phyloP scores from a whole-genome alignment of 805 yeast genomes.

The Pichia rugopelliculosa region DNA sequence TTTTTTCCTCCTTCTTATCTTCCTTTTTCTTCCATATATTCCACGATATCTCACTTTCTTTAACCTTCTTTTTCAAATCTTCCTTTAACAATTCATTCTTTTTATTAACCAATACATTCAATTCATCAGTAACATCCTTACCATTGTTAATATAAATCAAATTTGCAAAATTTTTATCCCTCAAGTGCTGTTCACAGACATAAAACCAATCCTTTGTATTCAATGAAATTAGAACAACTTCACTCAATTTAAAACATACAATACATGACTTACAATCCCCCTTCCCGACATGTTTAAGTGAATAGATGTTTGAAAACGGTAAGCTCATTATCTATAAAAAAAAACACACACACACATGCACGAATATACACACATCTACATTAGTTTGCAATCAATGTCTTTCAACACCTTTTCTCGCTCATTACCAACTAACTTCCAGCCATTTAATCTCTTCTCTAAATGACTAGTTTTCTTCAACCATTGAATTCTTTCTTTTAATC shows the following conservation, averaged over 20 bases:
- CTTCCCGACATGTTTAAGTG: slow-evolving; percentile 35
- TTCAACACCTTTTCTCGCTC: slow-evolving; percentile 3
- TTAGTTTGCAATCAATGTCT: slow-evolving; percentile 13
- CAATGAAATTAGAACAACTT: slow-evolving; percentile 36
- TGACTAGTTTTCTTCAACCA: slow-evolving; percentile 21
- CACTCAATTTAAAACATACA: slow-evolving; percentile 44
- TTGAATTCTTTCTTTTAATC: slow-evolving; percentile 17
- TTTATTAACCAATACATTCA: background rate
- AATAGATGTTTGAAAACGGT: slow-evolving; percentile 17
- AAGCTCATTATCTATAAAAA: background rate
- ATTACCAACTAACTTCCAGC: slow-evolving; percentile 10
- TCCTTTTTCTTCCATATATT: background rate
- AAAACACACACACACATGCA: background rate
- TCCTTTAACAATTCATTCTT: slow-evolving; percentile 1
- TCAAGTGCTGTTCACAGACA: slow-evolving; percentile 40
- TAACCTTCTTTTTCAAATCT: slow-evolving; percentile 1
- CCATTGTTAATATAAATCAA: slow-evolving; percentile 25
- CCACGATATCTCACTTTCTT: background rate
- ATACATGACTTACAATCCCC: slow-evolving; percentile 38
- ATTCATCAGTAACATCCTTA: slow-evolving; percentile 10
- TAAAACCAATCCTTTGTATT: slow-evolving; percentile 46
- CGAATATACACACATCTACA: background rate
- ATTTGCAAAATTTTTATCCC: slow-evolving; percentile 37
- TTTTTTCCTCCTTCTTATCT: background rate
- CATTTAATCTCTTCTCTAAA: background rate